phyloP scores from a whole-genome alignment of 331 rosid species.

The Malus hybrid region DNA sequence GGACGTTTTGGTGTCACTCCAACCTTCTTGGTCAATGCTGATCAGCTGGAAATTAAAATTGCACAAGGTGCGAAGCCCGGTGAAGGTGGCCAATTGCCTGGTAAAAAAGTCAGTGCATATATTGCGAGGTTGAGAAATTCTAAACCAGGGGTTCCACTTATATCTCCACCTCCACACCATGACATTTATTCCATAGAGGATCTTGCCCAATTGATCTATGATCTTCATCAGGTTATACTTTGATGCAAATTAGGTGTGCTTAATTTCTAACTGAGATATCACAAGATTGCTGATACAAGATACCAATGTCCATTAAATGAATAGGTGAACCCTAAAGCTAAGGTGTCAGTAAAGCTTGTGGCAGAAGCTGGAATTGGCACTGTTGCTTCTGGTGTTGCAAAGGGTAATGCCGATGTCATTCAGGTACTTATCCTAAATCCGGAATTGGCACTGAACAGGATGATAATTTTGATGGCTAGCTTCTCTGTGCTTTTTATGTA shows the following conservation, averaged over 20 bases:
- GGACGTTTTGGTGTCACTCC: conserved; percentile 99
- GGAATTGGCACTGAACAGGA: neutral
- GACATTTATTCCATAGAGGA: conserved; percentile 99
- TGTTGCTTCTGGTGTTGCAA: conserved; percentile 99
- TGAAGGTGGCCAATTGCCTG: conserved; percentile 99
- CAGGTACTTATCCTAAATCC: conserved; percentile 54
- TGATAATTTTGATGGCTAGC: neutral
- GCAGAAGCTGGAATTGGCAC: conserved; percentile 99
- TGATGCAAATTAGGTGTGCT: conserved; percentile 8
- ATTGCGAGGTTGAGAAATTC: conserved; percentile 98
- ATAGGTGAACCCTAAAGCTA: conserved; percentile 94
- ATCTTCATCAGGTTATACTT: conserved; percentile 91
- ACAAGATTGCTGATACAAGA: conserved; percentile 14
- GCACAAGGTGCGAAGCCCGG: conserved; percentile 99
- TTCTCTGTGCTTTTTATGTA: neutral
- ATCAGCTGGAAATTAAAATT: conserved; percentile 93
- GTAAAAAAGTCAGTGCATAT: conserved; percentile 98
- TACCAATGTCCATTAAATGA: conserved; percentile 22
- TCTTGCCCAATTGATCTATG: conserved; percentile 97
- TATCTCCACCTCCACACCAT: conserved; percentile 99
- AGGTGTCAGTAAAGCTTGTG: conserved; percentile 94
- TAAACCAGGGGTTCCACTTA: conserved; percentile 98
- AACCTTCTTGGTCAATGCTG: conserved; percentile 96
- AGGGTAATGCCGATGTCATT: conserved; percentile 96
- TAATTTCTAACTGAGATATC: conserved; percentile 5